phyloP scores from a whole-genome alignment of 2,329 filamentous ascomycete species.

The Talaromyces sp. region DNA sequence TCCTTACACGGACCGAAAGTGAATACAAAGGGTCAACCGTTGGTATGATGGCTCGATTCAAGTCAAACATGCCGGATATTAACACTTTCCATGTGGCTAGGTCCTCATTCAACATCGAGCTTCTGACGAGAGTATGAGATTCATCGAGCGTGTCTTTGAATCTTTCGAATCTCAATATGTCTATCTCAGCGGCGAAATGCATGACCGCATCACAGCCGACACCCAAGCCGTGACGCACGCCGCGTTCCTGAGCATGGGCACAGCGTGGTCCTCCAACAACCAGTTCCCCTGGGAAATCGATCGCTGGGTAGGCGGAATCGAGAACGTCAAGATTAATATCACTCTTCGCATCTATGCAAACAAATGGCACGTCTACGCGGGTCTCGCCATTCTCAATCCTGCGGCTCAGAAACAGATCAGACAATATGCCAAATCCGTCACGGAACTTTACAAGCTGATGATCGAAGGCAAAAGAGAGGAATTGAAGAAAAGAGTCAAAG shows the following conservation, averaged over 20 bases:
- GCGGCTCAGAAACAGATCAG: constrained; percentile 88
- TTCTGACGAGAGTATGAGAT: constrained; percentile 69
- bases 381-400: constrained; percentile 93
- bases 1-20: constrained; percentile 92
- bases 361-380: constrained; percentile 99
- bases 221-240: constrained; percentile 98
- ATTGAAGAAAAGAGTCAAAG: constrained; percentile 71
- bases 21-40: constrained; percentile 81
- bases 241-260: constrained; percentile 95
- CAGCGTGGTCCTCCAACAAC: constrained; percentile 90
- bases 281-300: constrained; percentile 96
- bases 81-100: constrained; percentile 36
- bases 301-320: constrained; percentile 95
- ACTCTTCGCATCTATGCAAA: constrained; percentile 96
- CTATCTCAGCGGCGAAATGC: constrained; percentile 78
- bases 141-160: constrained; percentile 77
- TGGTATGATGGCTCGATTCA: constrained; percentile 55
- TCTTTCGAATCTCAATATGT: constrained; percentile 86
- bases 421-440: constrained; percentile 89
- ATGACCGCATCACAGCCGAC: constrained; percentile 96
- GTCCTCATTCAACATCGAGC: constrained; percentile 89
- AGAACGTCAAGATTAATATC: constrained; percentile 99
- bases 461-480: constrained; percentile 77
- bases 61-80: background rate
- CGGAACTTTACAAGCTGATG: constrained; percentile 96